phyloP scores from a whole-genome alignment of 2,329 filamentous ascomycete species.

The Chaetothyriales sp. region DNA sequence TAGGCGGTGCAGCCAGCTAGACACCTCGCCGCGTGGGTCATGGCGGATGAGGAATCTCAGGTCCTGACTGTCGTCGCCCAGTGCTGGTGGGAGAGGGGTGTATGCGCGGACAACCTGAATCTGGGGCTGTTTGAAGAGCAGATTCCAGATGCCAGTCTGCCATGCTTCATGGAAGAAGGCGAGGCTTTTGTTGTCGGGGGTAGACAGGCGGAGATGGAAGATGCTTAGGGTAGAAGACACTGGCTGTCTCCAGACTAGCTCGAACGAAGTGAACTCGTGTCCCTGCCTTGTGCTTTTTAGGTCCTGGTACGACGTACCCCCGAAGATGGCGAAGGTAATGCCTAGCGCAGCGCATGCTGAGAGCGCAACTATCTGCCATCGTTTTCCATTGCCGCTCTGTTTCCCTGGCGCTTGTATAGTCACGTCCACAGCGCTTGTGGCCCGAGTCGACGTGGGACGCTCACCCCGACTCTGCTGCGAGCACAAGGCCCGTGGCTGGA shows the following conservation, averaged over 20 bases:
- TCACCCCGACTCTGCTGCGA: background rate
- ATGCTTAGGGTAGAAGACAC: conserved; percentile 35
- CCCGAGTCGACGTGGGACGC: too few species aligned
- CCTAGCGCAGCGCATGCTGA: background rate
- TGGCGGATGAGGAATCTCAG: conserved; percentile 67
- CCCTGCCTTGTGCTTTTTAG: conserved; percentile 15
- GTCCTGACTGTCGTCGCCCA: conserved; percentile 20
- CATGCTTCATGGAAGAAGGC: conserved; percentile 36
- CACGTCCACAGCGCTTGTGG: background rate
- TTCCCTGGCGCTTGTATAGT: background rate
- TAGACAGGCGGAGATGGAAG: conserved; percentile 27
- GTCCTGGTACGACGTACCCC: conserved; percentile 19
- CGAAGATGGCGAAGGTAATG: background rate
- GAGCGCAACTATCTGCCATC: background rate
- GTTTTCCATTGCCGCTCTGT: background rate
- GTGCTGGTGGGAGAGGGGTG: conserved; percentile 59
- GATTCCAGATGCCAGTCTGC: conserved; percentile 62
- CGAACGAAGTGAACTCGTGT: conserved; percentile 26
- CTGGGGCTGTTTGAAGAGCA: conserved; percentile 89
- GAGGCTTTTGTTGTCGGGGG: conserved; percentile 17
- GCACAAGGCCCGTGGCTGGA: background rate
- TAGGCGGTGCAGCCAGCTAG: conserved; percentile 60
- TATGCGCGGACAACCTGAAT: conserved; percentile 85
- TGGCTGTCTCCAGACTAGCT: conserved; percentile 29
- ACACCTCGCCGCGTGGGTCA: conserved; percentile 71